These are phyloP conservation scores for Phanerochaete carnosa DNA, from an alignment of 768 basidiomycete genomes.

Conservation along the genomic window DNA sequence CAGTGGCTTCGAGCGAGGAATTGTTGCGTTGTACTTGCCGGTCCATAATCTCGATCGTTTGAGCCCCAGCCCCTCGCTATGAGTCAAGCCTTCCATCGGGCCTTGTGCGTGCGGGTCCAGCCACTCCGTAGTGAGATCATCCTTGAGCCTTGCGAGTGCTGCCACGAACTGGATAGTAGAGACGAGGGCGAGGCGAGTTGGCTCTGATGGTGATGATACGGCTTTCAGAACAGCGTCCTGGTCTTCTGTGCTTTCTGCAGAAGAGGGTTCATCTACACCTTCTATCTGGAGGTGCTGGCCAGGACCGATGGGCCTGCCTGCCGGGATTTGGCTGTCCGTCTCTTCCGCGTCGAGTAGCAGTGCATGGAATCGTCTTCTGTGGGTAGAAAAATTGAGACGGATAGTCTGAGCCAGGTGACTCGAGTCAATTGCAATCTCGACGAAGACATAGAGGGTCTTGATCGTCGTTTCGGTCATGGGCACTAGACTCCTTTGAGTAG, in stretches of 20 bases:
- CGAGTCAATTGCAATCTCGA: constrained; percentile 93
- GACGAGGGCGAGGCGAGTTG: constrained; percentile 83
- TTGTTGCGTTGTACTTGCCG: constrained; percentile 68
- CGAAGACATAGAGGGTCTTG: constrained; percentile 96
- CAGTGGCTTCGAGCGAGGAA: constrained; percentile 87
- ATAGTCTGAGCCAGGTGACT: constrained; percentile 80
- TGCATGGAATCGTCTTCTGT: constrained; percentile 62
- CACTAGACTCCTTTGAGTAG: constrained; percentile 45
- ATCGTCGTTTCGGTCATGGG: constrained; percentile 92
- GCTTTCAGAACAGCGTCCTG: neutral
- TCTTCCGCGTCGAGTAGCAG: constrained; percentile 55
- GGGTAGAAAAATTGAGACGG: constrained; percentile 84
- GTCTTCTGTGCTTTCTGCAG: neutral
- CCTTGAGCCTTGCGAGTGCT: constrained; percentile 82
- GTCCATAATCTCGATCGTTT: constrained; percentile 35
- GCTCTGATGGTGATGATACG: constrained; percentile 19
- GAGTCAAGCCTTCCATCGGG: neutral
- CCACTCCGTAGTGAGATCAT: constrained; percentile 57
- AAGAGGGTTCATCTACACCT: constrained; percentile 25
- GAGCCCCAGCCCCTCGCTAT: constrained; percentile 8
- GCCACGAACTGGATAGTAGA: constrained; percentile 98
- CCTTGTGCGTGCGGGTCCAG: constrained; percentile 10
- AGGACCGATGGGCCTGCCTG: constrained; percentile 37
- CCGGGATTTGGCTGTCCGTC: constrained; percentile 42
- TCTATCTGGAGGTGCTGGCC: constrained; percentile 59